These are phyloP conservation scores for Diaporthe sp. DNA, from an alignment of 2,329 filamentous ascomycete genomes.

Conservation along the genomic window DNA sequence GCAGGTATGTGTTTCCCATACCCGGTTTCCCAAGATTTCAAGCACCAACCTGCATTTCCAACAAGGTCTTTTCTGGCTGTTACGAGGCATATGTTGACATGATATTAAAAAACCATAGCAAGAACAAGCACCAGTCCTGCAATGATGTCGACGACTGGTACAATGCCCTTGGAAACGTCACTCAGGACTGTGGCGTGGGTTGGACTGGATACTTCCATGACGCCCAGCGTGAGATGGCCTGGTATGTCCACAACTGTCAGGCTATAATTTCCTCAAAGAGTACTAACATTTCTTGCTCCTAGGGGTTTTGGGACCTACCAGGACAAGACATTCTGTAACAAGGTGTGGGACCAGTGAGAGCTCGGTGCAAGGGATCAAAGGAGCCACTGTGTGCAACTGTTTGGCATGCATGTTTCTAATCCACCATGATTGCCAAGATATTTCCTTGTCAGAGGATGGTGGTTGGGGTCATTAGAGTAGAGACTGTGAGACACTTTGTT, in stretches of 20 bases:
- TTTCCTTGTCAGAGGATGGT: no score
- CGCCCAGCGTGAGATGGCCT: slow-evolving; percentile 7
- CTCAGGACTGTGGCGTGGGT: background rate
- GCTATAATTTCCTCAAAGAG: no score
- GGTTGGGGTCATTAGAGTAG: no score
- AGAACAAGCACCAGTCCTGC: background rate
- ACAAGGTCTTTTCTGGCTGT: background rate
- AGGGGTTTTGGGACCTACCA: background rate
- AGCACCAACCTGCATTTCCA: background rate
- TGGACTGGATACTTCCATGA: slow-evolving; percentile 10
- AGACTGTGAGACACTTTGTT: no score
- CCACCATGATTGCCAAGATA: no score
- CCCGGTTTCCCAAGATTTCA: background rate
- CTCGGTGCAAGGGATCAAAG: no score
- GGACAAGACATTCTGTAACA: background rate
- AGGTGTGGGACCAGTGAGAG: background rate
- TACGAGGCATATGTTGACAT: background rate
- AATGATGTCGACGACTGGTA: background rate
- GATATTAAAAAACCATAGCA: background rate
- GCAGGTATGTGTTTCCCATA: background rate
- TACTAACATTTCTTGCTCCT: background rate
- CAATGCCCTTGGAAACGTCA: slow-evolving; percentile 10
- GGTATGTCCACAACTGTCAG: background rate
- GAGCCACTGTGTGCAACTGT: background rate
- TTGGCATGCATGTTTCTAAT: background rate